Percentiles rank a stretch among this genome's conserved stretches.
phyloP scores from a whole-genome alignment of 257 asterid species.

The Solanum chiquidenum region DNA sequence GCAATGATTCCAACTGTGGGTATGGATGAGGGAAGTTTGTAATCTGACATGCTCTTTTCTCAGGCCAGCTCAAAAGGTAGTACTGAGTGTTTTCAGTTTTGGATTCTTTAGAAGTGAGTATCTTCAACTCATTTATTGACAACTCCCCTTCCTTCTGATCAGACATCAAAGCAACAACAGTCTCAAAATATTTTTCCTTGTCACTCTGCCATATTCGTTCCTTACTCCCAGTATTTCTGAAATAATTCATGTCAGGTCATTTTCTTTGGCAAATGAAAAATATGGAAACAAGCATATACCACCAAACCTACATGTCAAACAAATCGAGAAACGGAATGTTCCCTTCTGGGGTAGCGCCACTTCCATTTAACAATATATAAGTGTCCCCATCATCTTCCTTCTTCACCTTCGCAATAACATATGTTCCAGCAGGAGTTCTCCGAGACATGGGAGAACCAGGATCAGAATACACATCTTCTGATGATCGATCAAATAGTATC shows the following conservation, averaged over 20 bases:
- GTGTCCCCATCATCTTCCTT: conserved; percentile 59
- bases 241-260: conserved; percentile 29
- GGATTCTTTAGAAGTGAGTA: conserved; percentile 86
- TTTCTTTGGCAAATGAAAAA: conserved; percentile 5
- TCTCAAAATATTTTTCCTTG: conserved; percentile 76
- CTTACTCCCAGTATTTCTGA: conserved; percentile 88
- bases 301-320: conserved; percentile 83
- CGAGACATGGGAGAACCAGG: conserved; percentile 97
- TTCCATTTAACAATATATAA: conserved; percentile 63
- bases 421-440: conserved; percentile 74
- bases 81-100: conserved; percentile 93
- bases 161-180: conserved; percentile 76
- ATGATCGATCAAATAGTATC: conserved; percentile 91
- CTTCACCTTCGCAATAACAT: conserved; percentile 80
- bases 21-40: conserved; percentile 96
- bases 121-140: conserved; percentile 37
- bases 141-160: conserved; percentile 73
- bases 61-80: conserved; percentile 76
- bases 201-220: conserved; percentile 98
- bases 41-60: conserved; percentile 67
- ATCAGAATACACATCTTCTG: conserved; percentile 98
- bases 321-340: conserved; percentile 84
- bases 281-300: conserved; percentile 10
- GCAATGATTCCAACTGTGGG: conserved; percentile 80
- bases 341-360: conserved; percentile 98